Percentiles rank a stretch among this genome's conserved stretches.
These are phyloP conservation scores for Haplosporangium gracile DNA, from an alignment of 192 early-diverging fungal genomes.

Conservation along the genomic window DNA sequence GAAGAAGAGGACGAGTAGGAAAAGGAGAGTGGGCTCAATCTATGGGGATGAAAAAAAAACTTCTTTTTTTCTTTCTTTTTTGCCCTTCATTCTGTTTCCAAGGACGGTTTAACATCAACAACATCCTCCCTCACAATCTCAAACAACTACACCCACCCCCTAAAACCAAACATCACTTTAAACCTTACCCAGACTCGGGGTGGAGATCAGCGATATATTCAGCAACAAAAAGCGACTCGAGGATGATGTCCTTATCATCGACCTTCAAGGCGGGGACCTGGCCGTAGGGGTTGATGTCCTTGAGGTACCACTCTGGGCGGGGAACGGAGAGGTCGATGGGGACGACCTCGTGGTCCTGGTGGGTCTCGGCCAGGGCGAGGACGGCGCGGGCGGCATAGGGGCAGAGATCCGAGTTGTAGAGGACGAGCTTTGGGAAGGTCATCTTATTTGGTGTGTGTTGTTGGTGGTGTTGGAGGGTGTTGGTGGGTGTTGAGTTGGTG, in stretches of 20 bases:
- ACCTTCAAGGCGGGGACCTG: constrained; percentile 76
- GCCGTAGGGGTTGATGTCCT: constrained; percentile 75
- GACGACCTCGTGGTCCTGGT: constrained; percentile 64
- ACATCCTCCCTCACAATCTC: too few relatives aligned
- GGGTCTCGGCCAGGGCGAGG: constrained; percentile 71
- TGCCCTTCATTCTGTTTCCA: too few relatives aligned
- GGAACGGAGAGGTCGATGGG: constrained; percentile 77
- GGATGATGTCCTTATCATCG: constrained; percentile 67
- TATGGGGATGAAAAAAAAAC: too few relatives aligned
- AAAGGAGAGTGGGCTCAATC: too few relatives aligned
- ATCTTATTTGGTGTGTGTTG: not conserved
- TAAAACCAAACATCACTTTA: not conserved
- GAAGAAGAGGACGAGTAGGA: too few relatives aligned
- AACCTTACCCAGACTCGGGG: constrained; percentile 65
- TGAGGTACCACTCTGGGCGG: constrained; percentile 70
- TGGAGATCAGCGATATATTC: constrained; percentile 76
- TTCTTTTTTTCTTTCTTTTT: too few relatives aligned
- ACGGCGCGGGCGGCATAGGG: constrained; percentile 80
- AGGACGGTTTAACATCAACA: too few relatives aligned
- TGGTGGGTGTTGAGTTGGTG: constrained; percentile 1
- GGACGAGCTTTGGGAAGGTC: constrained; percentile 59
- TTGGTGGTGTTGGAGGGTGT: not conserved
- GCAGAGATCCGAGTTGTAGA: constrained; percentile 71
- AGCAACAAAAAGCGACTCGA: constrained; percentile 76
- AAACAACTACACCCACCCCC: not conserved